Percentiles rank a stretch among this genome's conserved stretches.
Evolutionary conservation across 2,329 filamentous ascomycete genomes (phyloP).

Genomic region (Colletotrichum melonis): DNA sequence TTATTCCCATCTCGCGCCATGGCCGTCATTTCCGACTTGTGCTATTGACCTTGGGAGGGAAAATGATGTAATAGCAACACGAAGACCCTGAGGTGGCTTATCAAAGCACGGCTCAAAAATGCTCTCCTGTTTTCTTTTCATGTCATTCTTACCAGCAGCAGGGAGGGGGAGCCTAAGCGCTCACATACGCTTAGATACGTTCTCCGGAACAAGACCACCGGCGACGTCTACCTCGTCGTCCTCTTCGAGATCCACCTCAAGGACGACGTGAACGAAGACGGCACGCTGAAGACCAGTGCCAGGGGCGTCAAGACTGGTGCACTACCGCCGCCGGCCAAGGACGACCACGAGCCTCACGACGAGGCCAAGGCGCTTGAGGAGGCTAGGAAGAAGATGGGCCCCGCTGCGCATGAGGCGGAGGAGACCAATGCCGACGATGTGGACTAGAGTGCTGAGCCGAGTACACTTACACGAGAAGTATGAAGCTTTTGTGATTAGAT

Average conservation of each 20-base stretch:
- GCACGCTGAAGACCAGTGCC: slow-evolving; percentile 59
- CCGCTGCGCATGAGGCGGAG: slow-evolving; percentile 38
- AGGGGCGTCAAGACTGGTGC: slow-evolving; percentile 44
- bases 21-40: background rate
- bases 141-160: slow-evolving; percentile 39
- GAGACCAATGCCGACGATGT: slow-evolving; percentile 55
- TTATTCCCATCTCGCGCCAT: background rate
- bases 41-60: background rate
- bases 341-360: slow-evolving; percentile 42
- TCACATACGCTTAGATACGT: slow-evolving; percentile 92
- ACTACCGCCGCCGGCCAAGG: slow-evolving; percentile 23
- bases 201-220: slow-evolving; percentile 81
- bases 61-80: background rate
- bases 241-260: slow-evolving; percentile 81
- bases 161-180: slow-evolving; percentile 61
- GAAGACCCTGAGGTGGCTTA: background rate
- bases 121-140: slow-evolving; percentile 9
- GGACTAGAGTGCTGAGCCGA: slow-evolving; percentile 46
- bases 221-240: slow-evolving; percentile 82
- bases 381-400: slow-evolving; percentile 50
- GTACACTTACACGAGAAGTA: background rate
- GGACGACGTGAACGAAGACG: slow-evolving; percentile 72
- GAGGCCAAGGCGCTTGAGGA: slow-evolving; percentile 51
- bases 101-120: background rate
- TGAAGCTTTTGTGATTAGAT: background rate